A percentile compares a stretch with the other conserved stretches of the same genome.
phyloP scores from a whole-genome alignment of 148 eudicot species.

The Vaccinium myrtillus region DNA sequence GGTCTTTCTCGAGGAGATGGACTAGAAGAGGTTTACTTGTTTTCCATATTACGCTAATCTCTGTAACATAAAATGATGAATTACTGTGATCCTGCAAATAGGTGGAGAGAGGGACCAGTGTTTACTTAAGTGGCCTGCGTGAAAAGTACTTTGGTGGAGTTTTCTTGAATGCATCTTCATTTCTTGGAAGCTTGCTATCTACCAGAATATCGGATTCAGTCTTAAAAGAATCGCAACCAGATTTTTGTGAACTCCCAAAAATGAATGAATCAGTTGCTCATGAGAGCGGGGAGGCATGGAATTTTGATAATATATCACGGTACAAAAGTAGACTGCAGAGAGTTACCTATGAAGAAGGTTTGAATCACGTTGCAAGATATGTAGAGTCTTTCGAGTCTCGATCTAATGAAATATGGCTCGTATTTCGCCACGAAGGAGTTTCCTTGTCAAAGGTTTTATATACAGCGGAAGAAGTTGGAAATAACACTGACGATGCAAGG shows the following conservation, averaged over 20 bases:
- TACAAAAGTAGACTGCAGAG: slow-evolving; percentile 31
- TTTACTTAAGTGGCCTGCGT: slow-evolving; percentile 87
- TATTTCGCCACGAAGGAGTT: slow-evolving; percentile 86
- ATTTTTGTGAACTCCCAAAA: slow-evolving; percentile 29
- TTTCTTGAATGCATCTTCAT: slow-evolving; percentile 76
- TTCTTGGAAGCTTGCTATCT: slow-evolving; percentile 35
- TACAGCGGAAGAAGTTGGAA: slow-evolving; percentile 63
- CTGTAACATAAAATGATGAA: not conserved
- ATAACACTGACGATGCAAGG: slow-evolving; percentile 38
- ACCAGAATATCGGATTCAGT: slow-evolving; percentile 32
- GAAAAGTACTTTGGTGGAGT: slow-evolving; percentile 95
- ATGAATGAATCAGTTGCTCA: slow-evolving; percentile 31
- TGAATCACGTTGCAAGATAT: slow-evolving; percentile 93
- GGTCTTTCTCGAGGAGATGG: not conserved
- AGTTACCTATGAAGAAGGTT: slow-evolving; percentile 64
- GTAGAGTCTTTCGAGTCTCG: slow-evolving; percentile 93
- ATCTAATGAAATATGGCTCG: slow-evolving; percentile 96
- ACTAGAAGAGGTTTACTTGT: not conserved
- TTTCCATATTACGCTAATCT: slow-evolving; percentile 5
- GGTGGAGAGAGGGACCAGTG: slow-evolving; percentile 90
- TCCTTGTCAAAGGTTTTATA: slow-evolving; percentile 95
- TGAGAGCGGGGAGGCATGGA: slow-evolving; percentile 36
- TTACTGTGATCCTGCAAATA: slow-evolving; percentile 30
- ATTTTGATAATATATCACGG: slow-evolving; percentile 28
- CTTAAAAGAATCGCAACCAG: slow-evolving; percentile 23